Evolutionary conservation across 1,284 basidiomycete genomes (phyloP), one percentile per base, ranked within the genome.

Genomic region (Sporisorium reilianum): DNA sequence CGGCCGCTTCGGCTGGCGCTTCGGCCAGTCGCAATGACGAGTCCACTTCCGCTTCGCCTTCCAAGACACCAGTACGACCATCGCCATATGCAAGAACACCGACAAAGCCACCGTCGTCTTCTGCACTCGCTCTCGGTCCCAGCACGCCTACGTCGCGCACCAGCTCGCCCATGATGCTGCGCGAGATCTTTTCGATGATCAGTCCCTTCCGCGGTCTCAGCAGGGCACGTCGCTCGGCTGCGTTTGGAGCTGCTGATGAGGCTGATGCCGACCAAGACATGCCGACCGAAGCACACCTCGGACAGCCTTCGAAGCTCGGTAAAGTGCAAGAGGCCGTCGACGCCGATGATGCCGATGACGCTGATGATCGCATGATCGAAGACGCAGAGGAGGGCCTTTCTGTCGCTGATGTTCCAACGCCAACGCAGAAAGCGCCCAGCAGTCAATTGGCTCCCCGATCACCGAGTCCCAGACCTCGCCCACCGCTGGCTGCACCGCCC

Each of bases 111-210:
- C 34, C 64, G 1, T 48, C 72, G n/a, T 50, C 64, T 2, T 59
- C 72, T 2, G 23, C 56, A n/a, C 54, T 46, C 42, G 48, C 51
- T 11, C 23, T 64, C 30, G 73, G 55, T 26, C 68, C 62, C 14
- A 57, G 56, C 46, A 67, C 73, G 23, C 68, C 73, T 10, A 64
- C 64, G 6, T 69, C 71, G 22, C 55, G 58, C 25, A 73, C 64
- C 14, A 65, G 22, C 42, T 75, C 73, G 34, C 73, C 73, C 23
- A 68, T 63, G 60, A 75, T 75, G 68, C 42, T 75, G 54, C 56
- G 61, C 12, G 73, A 71, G 51, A 65, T 75, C 52, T 68, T 75
- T 36, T 63, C 60, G 6, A 71, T 75, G 57, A 75, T 72, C 58
- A 75, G 73, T 45, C 73, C 73, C 42, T 75, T 75, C 55, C 52